Evolutionary conservation across 495 filamentous ascomycete genomes (phyloP).

Genomic region (Aspergillus bridgeri): DNA sequence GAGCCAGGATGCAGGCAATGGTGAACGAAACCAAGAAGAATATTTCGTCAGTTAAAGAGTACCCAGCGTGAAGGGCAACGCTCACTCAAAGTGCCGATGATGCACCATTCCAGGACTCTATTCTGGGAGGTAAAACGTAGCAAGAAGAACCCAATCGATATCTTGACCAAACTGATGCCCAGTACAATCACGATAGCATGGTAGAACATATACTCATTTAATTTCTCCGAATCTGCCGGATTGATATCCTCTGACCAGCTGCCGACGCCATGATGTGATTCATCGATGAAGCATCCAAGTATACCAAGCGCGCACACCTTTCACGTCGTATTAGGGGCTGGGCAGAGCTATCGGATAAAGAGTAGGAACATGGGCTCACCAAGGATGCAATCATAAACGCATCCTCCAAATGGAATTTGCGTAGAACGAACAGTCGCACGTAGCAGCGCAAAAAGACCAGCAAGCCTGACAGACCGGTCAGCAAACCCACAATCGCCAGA

Average conservation of each 20-base stretch:
- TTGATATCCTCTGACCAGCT: conserved; percentile 8
- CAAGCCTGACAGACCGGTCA: conserved; percentile 15
- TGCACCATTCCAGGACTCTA: conserved; percentile 1
- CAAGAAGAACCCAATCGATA: conserved; percentile 12
- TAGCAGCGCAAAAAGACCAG: conserved; percentile 18
- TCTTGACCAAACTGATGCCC: conserved; percentile 11
- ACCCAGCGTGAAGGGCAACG: not conserved
- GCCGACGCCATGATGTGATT: conserved; percentile 18
- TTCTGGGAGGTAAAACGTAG: conserved; percentile 7
- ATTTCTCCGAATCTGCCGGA: not conserved
- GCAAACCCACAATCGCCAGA: conserved; percentile 15
- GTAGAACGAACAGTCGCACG: conserved; percentile 16
- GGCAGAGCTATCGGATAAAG: not conserved
- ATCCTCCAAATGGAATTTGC: conserved; percentile 18
- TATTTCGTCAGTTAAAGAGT: not conserved
- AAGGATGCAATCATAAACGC: conserved; percentile 11
- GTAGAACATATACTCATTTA: conserved; percentile 13
- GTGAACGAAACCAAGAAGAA: conserved; percentile 18
- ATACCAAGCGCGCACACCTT: conserved; percentile 17
- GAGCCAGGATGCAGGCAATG: conserved; percentile 15
- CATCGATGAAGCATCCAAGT: conserved; percentile 18
- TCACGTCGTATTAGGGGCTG: not conserved
- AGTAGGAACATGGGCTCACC: conserved; percentile 10
- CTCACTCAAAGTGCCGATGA: conserved; percentile 8
- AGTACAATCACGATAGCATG: conserved; percentile 22